A percentile compares a stretch with the other conserved stretches of the same genome.
These are phyloP conservation scores for Chlamydomonas urium DNA, from an alignment of 139 green algal species.

Conservation along the genomic window DNA sequence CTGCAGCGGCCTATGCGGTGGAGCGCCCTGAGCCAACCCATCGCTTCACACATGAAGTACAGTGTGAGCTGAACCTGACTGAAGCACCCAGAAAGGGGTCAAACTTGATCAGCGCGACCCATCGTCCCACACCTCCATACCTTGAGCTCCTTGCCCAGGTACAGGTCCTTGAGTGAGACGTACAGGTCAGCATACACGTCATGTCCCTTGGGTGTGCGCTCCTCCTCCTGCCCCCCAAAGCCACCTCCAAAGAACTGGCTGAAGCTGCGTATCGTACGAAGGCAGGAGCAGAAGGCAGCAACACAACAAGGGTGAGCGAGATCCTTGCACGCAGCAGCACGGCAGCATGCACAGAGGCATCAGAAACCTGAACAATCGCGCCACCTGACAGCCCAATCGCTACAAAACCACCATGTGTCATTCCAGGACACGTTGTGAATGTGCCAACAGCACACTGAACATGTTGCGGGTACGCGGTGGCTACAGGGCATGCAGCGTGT, in stretches of 20 bases:
- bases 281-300: background rate
- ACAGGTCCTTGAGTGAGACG: conserved; percentile 87
- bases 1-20: too few species aligned
- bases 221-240: conserved; percentile 67
- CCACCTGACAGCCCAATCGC: background rate
- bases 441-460: background rate
- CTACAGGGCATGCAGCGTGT: background rate
- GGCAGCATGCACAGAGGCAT: background rate
- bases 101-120: too few species aligned
- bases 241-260: conserved; percentile 71
- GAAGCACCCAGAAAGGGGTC: background rate
- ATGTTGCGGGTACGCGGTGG: background rate
- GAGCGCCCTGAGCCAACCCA: too few species aligned
- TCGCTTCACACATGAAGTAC: too few species aligned
- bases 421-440: background rate
- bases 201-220: conserved; percentile 78
- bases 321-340: background rate
- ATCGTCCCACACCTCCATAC: conserved; percentile 31
- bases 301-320: background rate
- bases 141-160: conserved; percentile 77
- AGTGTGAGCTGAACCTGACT: too few species aligned
- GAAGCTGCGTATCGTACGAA: background rate
- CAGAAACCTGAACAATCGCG: background rate
- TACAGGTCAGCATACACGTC: conserved; percentile 80
- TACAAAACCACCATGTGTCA: background rate